Conservation (phyloP, 768 basidiomycete species). For the Suillus plorans region DNA sequence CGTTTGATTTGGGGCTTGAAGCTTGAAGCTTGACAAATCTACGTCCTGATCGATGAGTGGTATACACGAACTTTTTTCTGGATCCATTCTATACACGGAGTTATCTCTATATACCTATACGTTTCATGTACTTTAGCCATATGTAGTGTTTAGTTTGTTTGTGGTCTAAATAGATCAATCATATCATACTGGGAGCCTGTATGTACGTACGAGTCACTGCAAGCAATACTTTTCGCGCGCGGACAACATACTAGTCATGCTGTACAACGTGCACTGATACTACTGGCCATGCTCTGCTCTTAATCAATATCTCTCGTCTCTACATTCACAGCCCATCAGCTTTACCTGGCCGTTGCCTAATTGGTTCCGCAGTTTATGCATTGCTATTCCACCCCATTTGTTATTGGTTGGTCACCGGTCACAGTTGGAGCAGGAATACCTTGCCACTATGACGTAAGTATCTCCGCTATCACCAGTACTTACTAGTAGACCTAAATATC, state of each 20-base stretch:
- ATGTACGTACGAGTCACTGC: background rate
- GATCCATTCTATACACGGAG: background rate
- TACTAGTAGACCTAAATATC: background rate
- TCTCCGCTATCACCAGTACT: background rate
- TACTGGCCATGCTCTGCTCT: no score
- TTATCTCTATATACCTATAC: background rate
- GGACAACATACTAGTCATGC: no score
- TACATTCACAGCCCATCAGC: no score
- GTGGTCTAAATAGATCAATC: background rate
- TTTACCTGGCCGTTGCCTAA: no score
- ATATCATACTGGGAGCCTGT: background rate
- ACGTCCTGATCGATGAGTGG: background rate
- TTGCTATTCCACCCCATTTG: no score
- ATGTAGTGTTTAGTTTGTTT: background rate
- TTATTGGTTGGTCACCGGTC: no score
- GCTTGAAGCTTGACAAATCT: background rate
- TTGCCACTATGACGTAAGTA: background rate
- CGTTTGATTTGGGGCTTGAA: no score
- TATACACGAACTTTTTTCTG: slow-evolving; percentile 1
- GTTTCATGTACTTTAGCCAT: background rate
- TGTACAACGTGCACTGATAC: no score
- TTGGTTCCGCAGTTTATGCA: no score
- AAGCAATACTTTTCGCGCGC: no score
- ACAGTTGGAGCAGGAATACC: no score
- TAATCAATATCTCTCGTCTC: no score